Conservation (phyloP, 768 basidiomycete genomes). For the Suillus variegatus region DNA sequence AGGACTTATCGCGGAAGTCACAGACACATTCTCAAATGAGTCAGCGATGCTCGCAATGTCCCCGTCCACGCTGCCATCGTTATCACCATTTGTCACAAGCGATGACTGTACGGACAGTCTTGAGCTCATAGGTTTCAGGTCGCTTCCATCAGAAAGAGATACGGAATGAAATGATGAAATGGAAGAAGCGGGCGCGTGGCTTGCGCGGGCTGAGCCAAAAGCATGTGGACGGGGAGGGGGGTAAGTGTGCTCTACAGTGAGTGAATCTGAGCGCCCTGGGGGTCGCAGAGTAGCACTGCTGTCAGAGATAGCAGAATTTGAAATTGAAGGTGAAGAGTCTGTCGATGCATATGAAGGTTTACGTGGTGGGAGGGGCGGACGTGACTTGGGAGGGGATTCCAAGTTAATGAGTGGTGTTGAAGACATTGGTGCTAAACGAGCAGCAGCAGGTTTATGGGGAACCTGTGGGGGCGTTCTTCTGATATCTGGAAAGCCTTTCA, state of each 20-base stretch:
- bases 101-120: conserved; percentile 29
- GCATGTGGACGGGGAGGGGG: conserved; percentile 45
- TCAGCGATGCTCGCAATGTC: conserved; percentile 65
- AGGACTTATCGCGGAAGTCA: conserved; percentile 55
- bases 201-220: conserved; percentile 34
- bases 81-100: conserved; percentile 46
- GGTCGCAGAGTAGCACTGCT: conserved; percentile 22
- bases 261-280: conserved; percentile 44
- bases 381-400: conserved; percentile 48
- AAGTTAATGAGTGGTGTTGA: conserved; percentile 55
- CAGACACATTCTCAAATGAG: conserved; percentile 71
- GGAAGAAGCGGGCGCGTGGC: conserved; percentile 67
- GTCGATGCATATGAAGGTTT: conserved; percentile 56
- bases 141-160: conserved; percentile 63
- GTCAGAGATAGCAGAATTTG: conserved; percentile 19
- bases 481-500: conserved; percentile 22
- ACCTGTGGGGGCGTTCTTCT: conserved; percentile 26
- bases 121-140: conserved; percentile 18
- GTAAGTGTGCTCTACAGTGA: conserved; percentile 61
- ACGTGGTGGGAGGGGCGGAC: conserved; percentile 68
- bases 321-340: conserved; percentile 38
- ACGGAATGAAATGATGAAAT: conserved; percentile 85
- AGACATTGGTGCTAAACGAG: conserved; percentile 10
- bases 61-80: conserved; percentile 35
- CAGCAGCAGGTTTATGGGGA: conserved; percentile 8